Base-by-base conservation (phyloP, 768 basidiomycete species). In the Paxillus involutus region DNA sequence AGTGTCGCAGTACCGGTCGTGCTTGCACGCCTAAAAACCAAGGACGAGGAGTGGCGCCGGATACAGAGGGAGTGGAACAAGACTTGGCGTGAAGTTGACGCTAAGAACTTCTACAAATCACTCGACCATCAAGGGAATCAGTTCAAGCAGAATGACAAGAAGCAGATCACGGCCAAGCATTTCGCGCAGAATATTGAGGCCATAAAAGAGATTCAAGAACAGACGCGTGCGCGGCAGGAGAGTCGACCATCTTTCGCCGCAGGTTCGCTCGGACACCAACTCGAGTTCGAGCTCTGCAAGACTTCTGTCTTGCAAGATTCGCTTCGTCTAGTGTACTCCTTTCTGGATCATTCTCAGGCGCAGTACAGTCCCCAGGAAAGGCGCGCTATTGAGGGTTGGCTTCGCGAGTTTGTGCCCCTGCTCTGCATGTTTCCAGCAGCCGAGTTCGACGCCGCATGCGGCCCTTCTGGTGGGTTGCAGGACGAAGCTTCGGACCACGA, bases 131-230 rank as follows among this genome's bases (percentile, higher is more conserved):
- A 97, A 69, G 95, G 94, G 16, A 90, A 91, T 69, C 84, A 80
- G 55, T 97, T 96, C 84, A 98, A 98, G 76, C 80, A 80, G 53
- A 95, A 93, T 70, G 97, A 99, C 78, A 98, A 98, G 82, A 92
- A 92, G 73, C 82, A 80, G 54, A 89, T 94, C 65, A 93, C 89
- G 7, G 79, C 89, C 41, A 94, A 92, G 67, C 74, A 85, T 58
- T 91, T 96, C 63, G 85, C 93, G 30, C 77, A 74, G 30, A 88
- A 95, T 51, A 88, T 95, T 62, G 92, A 94, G 68, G 61, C 70
- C 48, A 73, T 84, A 58, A 85, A 85, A 65, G 77, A 79, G 32
- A 77, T 79, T 53, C 89, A 93, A 67, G 63, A 77, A 33, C 73
- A 73, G 52, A 63, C 66, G 45, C 59, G 63, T 43, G 67, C 63